phyloP scores from a whole-genome alignment of 2,329 filamentous ascomycete species.

The Coniochaeta hoffmannii region DNA sequence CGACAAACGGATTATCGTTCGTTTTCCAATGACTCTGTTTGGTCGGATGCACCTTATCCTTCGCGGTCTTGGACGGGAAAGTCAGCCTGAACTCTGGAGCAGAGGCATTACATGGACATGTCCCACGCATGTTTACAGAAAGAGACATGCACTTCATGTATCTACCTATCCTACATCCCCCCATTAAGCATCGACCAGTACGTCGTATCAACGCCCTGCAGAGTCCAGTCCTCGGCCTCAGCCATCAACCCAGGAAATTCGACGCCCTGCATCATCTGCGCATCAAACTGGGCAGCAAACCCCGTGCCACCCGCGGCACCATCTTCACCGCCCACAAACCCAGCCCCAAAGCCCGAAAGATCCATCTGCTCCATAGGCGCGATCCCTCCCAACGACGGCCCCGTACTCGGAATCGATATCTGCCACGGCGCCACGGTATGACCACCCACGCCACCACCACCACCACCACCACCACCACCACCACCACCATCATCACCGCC shows the following conservation, averaged over 20 bases:
- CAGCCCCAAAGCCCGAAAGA: background rate
- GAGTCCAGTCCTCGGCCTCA: slow-evolving; percentile 13
- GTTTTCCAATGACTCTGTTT: no score
- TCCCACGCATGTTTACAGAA: no score
- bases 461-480: no score
- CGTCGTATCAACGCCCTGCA: slow-evolving; percentile 13
- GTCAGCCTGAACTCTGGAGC: no score
- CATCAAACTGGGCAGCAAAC: slow-evolving; percentile 7
- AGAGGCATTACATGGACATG: no score
- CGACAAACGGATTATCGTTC: no score
- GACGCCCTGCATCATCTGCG: slow-evolving; percentile 1
- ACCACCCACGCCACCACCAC: no score
- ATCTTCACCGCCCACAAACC: background rate
- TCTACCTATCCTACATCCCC: background rate
- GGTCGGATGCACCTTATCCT: no score
- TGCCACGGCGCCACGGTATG: background rate
- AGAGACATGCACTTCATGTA: no score
- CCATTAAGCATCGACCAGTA: slow-evolving; percentile 14
- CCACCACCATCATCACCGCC: no score
- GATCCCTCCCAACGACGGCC: background rate
- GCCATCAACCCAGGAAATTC: slow-evolving; percentile 15
- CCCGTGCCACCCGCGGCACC: background rate
- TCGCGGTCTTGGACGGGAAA: no score
- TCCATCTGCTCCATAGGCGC: background rate
- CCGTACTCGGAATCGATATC: background rate